A percentile compares a stretch with the other conserved stretches of the same genome.
These are phyloP conservation scores for Platanthera zijinensis DNA, from an alignment of 106 monocot genomes.

Conservation along the genomic window DNA sequence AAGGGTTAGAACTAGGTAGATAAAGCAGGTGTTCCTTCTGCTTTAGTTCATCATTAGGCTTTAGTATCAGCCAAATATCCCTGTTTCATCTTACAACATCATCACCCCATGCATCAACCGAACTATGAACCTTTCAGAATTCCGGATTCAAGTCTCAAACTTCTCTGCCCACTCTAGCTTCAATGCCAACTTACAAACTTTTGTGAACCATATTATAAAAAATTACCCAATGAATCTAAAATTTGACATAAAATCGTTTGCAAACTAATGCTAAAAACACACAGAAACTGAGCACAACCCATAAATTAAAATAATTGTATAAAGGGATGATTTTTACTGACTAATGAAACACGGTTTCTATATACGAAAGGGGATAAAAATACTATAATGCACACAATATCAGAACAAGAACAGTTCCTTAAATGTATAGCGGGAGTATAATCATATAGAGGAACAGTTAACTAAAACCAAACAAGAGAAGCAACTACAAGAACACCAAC, in stretches of 20 bases:
- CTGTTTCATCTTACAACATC: too few species aligned
- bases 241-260: neutral
- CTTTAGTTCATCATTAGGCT: too few species aligned
- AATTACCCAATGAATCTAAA: neutral
- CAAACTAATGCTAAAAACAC: neutral
- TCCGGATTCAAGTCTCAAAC: too few species aligned
- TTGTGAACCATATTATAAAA: neutral
- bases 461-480: constrained; percentile 22
- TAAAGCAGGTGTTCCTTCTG: too few species aligned
- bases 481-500: constrained; percentile 38
- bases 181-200: neutral
- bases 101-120: too few species aligned
- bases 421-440: neutral
- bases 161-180: too few species aligned
- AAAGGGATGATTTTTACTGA: neutral
- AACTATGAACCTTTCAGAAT: too few species aligned
- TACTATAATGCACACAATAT: neutral
- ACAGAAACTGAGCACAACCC: neutral
- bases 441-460: neutral
- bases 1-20: too few species aligned
- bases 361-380: neutral
- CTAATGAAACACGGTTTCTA: neutral
- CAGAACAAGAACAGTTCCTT: neutral
- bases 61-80: too few species aligned
- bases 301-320: neutral